Base-by-base conservation (phyloP, 2,329 filamentous ascomycete species). In the Cordyceps fumosorosea region DNA sequence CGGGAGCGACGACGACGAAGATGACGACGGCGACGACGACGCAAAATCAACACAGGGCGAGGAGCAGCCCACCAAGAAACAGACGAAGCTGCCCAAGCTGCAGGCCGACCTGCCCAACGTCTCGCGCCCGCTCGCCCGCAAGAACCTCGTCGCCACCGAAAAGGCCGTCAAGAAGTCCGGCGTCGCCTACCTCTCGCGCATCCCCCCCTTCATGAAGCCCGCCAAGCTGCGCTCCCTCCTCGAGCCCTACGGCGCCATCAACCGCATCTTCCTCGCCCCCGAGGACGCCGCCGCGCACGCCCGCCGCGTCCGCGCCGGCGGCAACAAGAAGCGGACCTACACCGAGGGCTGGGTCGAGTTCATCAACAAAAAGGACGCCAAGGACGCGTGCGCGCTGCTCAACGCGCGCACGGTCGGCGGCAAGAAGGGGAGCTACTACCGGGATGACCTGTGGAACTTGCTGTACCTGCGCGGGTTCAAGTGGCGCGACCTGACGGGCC, bases 321-420 rank as follows among this genome's bases (percentile, higher is more conserved):
- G 91, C 63, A 95, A 93, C 77, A 92, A 92, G 77, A 91, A 92
- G 75, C 84, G 86, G 64, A 84, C 84, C n/a, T 95, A 86, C 75
- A 88, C 85, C 3, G 91, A 96, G 74, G 91, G 91, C 52, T 96
- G 91, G 91, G 85, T 95, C 32, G 91, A 96, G 73, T 96, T 93
- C 69, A 74, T 85, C 42, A 81, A 82, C 65, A 95, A 95, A 74
- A 81, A 82, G 65, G 87, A 93, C 65, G 91, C 91, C 42, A 91
- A 93, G 73, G 78, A 84, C n/a, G 88, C 85, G 0, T 89, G 87
- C 56, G 88, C 91, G 67, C 81, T 89, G 29, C 79, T 96, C 56
- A 96, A 96, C 71, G 88, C 89, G 48, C 84, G 84, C 65, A 90
- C 83, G 14, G 89, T 95, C 63, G 90, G 90, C 56, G 91, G 91